Evolutionary conservation across 371 early-diverging fungal species (phyloP).

Genomic region (Scutellospora calospora): DNA sequence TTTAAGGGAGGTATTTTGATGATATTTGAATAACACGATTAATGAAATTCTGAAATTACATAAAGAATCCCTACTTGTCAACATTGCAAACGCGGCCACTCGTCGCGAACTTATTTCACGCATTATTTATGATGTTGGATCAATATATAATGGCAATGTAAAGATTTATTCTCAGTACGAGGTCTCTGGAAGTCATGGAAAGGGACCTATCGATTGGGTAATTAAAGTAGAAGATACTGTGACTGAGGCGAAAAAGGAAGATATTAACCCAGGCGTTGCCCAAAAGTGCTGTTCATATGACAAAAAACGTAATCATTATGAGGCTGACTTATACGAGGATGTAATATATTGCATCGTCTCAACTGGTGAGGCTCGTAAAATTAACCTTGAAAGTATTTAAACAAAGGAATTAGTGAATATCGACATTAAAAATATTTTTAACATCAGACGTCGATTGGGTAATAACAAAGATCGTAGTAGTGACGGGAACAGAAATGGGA

Average conservation of each 20-base stretch:
- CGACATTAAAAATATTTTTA: background rate
- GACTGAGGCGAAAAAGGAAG: background rate
- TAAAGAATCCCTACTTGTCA: background rate
- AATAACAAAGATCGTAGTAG: background rate
- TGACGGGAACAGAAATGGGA: background rate
- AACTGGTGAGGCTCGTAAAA: constrained; percentile 1
- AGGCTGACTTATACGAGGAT: background rate
- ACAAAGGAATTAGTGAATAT: background rate
- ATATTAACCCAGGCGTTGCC: background rate
- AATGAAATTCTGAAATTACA: background rate
- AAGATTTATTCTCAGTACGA: background rate
- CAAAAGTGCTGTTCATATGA: background rate
- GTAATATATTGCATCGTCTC: background rate
- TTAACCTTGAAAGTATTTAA: background rate
- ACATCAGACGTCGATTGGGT: background rate
- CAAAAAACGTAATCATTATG: background rate
- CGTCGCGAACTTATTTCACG: background rate
- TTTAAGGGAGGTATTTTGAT: too few relatives aligned
- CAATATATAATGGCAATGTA: background rate
- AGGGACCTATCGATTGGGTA: background rate
- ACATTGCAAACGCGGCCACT: background rate
- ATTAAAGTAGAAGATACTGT: background rate
- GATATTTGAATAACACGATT: too few relatives aligned
- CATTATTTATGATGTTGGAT: background rate
- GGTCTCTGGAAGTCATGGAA: background rate